phyloP scores from a whole-genome alignment of 2,329 filamentous ascomycete species.

The Aspergillus sp. region DNA sequence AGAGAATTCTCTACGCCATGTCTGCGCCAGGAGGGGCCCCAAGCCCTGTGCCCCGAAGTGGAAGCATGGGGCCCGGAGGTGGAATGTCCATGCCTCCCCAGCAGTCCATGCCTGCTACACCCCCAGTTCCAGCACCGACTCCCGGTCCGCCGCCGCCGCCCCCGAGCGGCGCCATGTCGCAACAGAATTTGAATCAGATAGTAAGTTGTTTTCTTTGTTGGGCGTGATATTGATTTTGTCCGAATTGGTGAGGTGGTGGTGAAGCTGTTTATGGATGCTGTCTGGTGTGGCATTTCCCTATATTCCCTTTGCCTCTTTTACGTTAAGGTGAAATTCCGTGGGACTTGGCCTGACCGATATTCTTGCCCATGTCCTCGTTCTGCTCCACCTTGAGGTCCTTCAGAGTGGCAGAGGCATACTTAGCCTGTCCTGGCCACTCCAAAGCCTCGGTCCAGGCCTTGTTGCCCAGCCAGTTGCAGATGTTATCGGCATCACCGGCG shows the following conservation, averaged over 20 bases:
- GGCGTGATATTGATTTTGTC: not conserved
- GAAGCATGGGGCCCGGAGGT: conserved; percentile 48
- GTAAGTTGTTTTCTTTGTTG: conserved; percentile 57
- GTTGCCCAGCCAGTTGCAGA: no score
- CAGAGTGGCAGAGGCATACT: no score
- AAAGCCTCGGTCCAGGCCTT: no score
- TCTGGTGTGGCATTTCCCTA: no score
- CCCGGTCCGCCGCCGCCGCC: conserved; percentile 34
- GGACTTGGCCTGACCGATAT: no score
- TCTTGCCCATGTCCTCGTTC: no score
- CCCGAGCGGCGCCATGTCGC: conserved; percentile 59
- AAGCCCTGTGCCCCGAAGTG: conserved; percentile 49
- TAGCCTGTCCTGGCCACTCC: no score
- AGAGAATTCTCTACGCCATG: conserved; percentile 29
- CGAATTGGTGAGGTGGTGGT: not conserved
- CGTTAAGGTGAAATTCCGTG: no score
- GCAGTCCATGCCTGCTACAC: conserved; percentile 48
- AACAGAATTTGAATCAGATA: conserved; percentile 93
- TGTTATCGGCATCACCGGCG: no score
- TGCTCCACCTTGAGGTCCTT: no score
- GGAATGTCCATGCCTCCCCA: conserved; percentile 49
- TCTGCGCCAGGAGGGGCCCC: conserved; percentile 48
- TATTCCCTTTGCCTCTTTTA: no score
- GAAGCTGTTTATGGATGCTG: not conserved
- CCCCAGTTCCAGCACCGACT: conserved; percentile 47